Evolutionary conservation across 1,139 yeast species (phyloP).

Genomic region (Taiozyma sp.): DNA sequence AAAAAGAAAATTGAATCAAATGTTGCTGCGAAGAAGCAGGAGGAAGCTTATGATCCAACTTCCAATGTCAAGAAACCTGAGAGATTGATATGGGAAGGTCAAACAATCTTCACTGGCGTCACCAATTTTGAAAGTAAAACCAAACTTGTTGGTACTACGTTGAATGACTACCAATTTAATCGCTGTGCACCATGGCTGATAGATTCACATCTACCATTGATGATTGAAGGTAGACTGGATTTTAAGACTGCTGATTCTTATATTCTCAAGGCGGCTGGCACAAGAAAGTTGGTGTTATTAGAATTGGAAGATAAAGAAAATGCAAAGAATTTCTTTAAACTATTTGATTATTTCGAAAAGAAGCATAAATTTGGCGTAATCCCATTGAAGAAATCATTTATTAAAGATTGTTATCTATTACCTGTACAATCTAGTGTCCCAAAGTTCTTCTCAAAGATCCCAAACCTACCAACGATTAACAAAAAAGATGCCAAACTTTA

Average conservation of each 20-base stretch:
- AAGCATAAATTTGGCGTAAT: slow-evolving; percentile 61
- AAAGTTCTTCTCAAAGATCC: slow-evolving; percentile 12
- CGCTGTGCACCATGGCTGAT: slow-evolving; percentile 24
- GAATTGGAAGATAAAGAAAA: slow-evolving; percentile 26
- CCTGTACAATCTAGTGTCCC: slow-evolving; percentile 32
- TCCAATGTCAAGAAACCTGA: slow-evolving; percentile 1
- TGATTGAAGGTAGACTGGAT: slow-evolving; percentile 63
- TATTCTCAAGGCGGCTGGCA: slow-evolving; percentile 47
- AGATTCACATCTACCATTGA: slow-evolving; percentile 33
- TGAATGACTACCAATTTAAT: slow-evolving; percentile 14
- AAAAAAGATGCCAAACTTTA: slow-evolving; percentile 33
- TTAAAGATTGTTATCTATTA: slow-evolving; percentile 64
- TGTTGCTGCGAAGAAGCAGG: slow-evolving; percentile 4
- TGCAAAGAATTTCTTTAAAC: slow-evolving; percentile 35
- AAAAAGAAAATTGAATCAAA: slow-evolving; percentile 8
- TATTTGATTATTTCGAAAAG: slow-evolving; percentile 48
- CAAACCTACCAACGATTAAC: slow-evolving; percentile 12
- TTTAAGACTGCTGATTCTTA: slow-evolving; percentile 51
- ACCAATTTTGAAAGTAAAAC: slow-evolving; percentile 44
- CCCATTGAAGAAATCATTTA: slow-evolving; percentile 41
- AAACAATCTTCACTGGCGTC: slow-evolving; percentile 50
- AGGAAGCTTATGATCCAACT: slow-evolving; percentile 10
- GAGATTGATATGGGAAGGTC: slow-evolving; percentile 50
- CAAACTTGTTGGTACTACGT: slow-evolving; percentile 39
- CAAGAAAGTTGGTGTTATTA: slow-evolving; percentile 39